Percentiles rank a stretch among this genome's conserved stretches.
phyloP scores from a whole-genome alignment of 345 rosid genomes.

The Murraya koenigii region DNA sequence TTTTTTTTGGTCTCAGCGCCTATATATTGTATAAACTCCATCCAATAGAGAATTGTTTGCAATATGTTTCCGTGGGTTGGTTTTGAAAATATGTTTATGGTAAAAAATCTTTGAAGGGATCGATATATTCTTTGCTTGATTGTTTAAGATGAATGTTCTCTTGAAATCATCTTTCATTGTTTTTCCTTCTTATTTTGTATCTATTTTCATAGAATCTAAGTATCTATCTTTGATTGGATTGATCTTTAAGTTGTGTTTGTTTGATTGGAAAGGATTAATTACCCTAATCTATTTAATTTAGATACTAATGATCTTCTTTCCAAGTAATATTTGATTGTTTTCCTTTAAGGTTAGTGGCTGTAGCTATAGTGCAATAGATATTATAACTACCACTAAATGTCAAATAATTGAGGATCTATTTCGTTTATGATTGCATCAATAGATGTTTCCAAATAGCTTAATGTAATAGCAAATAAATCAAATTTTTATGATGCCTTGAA shows the following conservation, averaged over 20 bases:
- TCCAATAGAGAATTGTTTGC: neutral
- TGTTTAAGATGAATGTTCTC: neutral
- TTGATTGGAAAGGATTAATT: neutral
- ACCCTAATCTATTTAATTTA: neutral
- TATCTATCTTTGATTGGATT: neutral
- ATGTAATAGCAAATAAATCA: neutral
- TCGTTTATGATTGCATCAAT: neutral
- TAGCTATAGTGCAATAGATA: neutral
- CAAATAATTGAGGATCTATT: constrained; percentile 4
- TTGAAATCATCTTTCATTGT: neutral
- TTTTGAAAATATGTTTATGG: neutral
- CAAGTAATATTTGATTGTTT: neutral
- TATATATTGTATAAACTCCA: neutral
- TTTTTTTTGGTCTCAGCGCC: too few relatives aligned
- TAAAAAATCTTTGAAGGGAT: neutral
- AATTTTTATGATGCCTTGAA: neutral
- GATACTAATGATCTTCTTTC: neutral
- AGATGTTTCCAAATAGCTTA: neutral
- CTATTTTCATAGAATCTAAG: neutral
- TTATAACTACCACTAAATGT: neutral
- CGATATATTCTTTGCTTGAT: neutral
- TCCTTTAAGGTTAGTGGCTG: neutral
- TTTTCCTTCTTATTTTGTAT: too few relatives aligned
- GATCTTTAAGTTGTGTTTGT: neutral
- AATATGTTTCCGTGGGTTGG: neutral